Percentiles rank a stretch among this genome's conserved stretches.
Conservation (phyloP, 257 asterid genomes). For the Solanum dulcamara region DNA sequence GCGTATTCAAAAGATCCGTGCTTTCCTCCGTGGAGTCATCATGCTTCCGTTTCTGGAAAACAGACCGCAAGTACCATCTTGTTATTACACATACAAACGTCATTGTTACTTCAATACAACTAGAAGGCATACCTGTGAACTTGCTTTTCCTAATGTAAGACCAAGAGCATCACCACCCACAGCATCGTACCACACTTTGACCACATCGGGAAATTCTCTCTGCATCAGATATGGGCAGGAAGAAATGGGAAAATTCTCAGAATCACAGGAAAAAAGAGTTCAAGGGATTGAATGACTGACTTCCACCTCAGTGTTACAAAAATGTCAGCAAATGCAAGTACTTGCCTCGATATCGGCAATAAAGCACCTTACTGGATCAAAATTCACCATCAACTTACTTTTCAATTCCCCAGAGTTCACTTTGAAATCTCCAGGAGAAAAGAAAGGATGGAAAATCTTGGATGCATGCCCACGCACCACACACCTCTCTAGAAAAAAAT, state of each 20-base stretch:
- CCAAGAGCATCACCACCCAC: constrained; percentile 95
- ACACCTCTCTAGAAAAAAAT: constrained; percentile 34
- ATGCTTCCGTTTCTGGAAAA: constrained; percentile 72
- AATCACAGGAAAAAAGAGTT: background rate
- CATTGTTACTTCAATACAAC: background rate
- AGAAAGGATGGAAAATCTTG: constrained; percentile 63
- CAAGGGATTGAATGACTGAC: background rate
- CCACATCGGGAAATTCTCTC: constrained; percentile 53
- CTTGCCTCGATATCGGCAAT: constrained; percentile 71
- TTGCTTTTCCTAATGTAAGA: constrained; percentile 52
- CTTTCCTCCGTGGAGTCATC: constrained; percentile 27
- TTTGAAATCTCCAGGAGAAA: constrained; percentile 35
- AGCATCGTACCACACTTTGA: constrained; percentile 87
- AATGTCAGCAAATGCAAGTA: background rate
- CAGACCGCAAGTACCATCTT: background rate
- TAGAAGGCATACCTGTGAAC: constrained; percentile 39
- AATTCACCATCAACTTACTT: constrained; percentile 78
- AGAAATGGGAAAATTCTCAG: background rate
- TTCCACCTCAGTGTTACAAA: background rate
- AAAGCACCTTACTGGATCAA: constrained; percentile 66
- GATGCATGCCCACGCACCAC: constrained; percentile 56
- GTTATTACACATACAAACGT: background rate
- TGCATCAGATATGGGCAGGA: constrained; percentile 20
- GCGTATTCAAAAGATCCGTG: constrained; percentile 24
- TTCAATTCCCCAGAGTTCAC: constrained; percentile 39